Conservation (phyloP, 805 yeast genomes). For the Saccharomyces cerevisiae region DNA sequence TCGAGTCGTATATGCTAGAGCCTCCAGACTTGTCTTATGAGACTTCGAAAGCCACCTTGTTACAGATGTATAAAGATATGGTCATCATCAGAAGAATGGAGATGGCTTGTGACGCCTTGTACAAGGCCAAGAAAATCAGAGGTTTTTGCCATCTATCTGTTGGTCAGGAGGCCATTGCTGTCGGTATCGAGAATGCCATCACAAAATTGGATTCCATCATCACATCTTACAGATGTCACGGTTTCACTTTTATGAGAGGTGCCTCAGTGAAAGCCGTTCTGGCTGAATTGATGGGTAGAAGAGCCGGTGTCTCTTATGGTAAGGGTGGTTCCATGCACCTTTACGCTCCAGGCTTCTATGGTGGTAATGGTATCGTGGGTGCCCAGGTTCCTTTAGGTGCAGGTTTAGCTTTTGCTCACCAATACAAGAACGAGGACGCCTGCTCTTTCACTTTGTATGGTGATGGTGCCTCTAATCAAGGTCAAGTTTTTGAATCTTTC, state of each 20-base stretch:
- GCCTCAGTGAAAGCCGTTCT: constrained; percentile 81
- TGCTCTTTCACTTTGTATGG: constrained; percentile 90
- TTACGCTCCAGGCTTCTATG: constrained; percentile 91
- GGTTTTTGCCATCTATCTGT: constrained; percentile 98
- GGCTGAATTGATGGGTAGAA: constrained; percentile 95
- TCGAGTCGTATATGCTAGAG: constrained; percentile 75
- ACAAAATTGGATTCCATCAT: constrained; percentile 78
- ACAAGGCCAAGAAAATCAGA: constrained; percentile 96
- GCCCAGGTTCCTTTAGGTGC: constrained; percentile 98
- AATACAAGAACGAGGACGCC: constrained; percentile 72
- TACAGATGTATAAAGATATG: constrained; percentile 97
- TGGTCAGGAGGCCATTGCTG: constrained; percentile 98
- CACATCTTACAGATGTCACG: constrained; percentile 98
- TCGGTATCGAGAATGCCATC: constrained; percentile 94
- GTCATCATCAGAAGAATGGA: constrained; percentile 91
- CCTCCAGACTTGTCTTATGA: constrained; percentile 65
- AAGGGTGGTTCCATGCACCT: constrained; percentile 99
- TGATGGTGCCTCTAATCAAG: constrained; percentile 99
- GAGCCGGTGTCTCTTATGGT: constrained; percentile 91
- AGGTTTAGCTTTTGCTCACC: constrained; percentile 97
- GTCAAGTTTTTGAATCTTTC: constrained; percentile 95
- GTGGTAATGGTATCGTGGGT: constrained; percentile 99
- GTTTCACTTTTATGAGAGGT: constrained; percentile 95
- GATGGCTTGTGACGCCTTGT: constrained; percentile 96
- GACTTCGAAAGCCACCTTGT: constrained; percentile 69